phyloP scores from a whole-genome alignment of 306 rosid genomes.

The Hippophae tibetana region DNA sequence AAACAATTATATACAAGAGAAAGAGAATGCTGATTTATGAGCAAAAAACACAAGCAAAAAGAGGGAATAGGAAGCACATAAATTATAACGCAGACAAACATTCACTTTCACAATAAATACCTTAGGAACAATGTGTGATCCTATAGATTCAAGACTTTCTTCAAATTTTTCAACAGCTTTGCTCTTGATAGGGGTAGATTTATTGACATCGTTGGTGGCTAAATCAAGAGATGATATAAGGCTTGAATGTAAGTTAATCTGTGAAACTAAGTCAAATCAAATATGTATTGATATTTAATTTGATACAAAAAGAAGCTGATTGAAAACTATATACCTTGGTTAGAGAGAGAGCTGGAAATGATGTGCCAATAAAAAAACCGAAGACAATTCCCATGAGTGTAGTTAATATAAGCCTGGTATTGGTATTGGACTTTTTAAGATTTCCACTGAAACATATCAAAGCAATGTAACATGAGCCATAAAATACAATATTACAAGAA shows the following conservation, averaged over 20 bases:
- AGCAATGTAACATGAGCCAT: constrained; percentile 8
- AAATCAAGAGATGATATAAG: constrained; percentile 56
- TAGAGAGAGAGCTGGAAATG: constrained; percentile 51
- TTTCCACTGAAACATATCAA: constrained; percentile 34
- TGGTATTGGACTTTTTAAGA: constrained; percentile 49
- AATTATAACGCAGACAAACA: no score
- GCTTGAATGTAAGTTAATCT: constrained; percentile 75
- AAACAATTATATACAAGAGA: no score
- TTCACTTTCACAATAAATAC: constrained; percentile 24
- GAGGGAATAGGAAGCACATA: no score
- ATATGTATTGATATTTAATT: constrained; percentile 15
- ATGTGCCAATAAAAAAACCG: constrained; percentile 73
- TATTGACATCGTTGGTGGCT: constrained; percentile 45
- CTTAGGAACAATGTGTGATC: constrained; percentile 52
- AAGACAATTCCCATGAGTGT: constrained; percentile 57
- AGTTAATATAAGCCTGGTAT: constrained; percentile 44
- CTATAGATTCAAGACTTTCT: constrained; percentile 40
- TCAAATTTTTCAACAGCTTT: constrained; percentile 20
- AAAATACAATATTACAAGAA: constrained; percentile 1
- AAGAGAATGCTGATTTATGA: no score
- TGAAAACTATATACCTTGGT: constrained; percentile 42
- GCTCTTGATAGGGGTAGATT: constrained; percentile 29
- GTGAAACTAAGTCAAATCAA: constrained; percentile 32
- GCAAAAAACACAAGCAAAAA: no score
- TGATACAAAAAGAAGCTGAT: constrained; percentile 1